phyloP scores from a whole-genome alignment of 192 early-diverging fungal genomes.

The Pilobolus umbonatus region DNA sequence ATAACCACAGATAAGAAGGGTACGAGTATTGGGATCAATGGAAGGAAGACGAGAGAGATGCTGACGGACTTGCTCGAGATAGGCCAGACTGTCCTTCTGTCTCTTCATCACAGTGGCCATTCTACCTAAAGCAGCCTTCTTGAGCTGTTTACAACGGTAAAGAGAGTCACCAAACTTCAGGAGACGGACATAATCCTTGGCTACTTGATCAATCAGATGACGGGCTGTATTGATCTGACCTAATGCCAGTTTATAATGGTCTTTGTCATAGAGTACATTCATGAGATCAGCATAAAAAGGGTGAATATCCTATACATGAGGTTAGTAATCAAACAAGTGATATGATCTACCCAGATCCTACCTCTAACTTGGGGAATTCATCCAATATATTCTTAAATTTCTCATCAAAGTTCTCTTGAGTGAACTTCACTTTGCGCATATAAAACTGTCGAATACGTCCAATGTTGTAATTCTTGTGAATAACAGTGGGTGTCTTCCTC shows the following conservation, averaged over 20 bases:
- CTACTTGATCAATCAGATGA: conserved; percentile 94
- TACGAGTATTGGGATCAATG: conserved; percentile 99
- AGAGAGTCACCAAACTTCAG: conserved; percentile 99
- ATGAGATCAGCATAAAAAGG: conserved; percentile 99
- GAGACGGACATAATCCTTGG: conserved; percentile 94
- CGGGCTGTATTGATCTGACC: conserved; percentile 97
- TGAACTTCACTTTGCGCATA: conserved; percentile 99
- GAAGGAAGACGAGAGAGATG: conserved; percentile 97
- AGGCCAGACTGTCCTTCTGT: conserved; percentile 95
- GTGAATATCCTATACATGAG: conserved; percentile 79
- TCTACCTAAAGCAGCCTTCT: conserved; percentile 95
- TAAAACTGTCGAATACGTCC: conserved; percentile 96
- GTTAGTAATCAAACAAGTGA: neutral
- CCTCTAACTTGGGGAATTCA: conserved; percentile 98
- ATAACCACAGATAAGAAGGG: conserved; percentile 97
- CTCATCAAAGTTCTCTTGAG: conserved; percentile 95
- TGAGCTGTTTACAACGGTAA: conserved; percentile 98
- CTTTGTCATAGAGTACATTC: conserved; percentile 99
- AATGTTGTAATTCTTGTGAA: conserved; percentile 98
- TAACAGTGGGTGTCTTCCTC: conserved; percentile 93
- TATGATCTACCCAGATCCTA: conserved; percentile 29
- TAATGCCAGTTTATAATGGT: conserved; percentile 99
- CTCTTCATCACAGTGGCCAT: conserved; percentile 99
- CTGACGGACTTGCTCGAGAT: conserved; percentile 98
- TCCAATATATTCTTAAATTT: conserved; percentile 88